These are phyloP conservation scores for Tetrastigma voinierianum DNA, from an alignment of 164 flowering plant genomes.

Conservation along the genomic window DNA sequence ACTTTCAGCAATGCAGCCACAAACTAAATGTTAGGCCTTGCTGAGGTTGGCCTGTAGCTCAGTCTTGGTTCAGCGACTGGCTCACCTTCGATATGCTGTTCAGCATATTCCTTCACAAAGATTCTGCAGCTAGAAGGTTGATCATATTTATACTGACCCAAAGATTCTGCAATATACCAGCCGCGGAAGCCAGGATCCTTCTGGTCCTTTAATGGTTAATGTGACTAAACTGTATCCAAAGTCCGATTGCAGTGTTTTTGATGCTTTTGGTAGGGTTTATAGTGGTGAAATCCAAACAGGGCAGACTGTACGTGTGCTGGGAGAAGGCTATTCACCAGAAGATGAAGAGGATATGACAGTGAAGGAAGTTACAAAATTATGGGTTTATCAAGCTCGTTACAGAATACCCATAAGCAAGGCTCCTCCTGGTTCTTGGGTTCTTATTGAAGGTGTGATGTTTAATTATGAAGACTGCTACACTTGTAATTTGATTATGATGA, in stretches of 20 bases:
- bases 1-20: slow-evolving; percentile 88
- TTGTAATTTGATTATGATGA: slow-evolving; percentile 83
- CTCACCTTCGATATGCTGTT: slow-evolving; percentile 95
- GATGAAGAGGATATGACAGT: slow-evolving; percentile 98
- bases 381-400: slow-evolving; percentile 97
- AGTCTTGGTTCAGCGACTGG: slow-evolving; percentile 95
- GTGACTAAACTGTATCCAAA: slow-evolving; percentile 95
- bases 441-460: slow-evolving; percentile 99
- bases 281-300: slow-evolving; percentile 92
- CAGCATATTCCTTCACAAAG: slow-evolving; percentile 93
- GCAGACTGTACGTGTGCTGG: slow-evolving; percentile 84
- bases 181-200: slow-evolving; percentile 84
- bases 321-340: slow-evolving; percentile 99
- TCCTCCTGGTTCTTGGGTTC: slow-evolving; percentile 99
- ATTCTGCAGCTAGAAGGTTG: slow-evolving; percentile 77
- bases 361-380: slow-evolving; percentile 91
- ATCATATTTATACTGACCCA: slow-evolving; percentile 85
- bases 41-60: slow-evolving; percentile 94
- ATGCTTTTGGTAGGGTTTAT: slow-evolving; percentile 97
- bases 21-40: slow-evolving; percentile 87
- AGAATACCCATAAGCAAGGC: slow-evolving; percentile 91
- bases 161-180: slow-evolving; percentile 56
- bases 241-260: slow-evolving; percentile 96
- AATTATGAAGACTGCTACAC: slow-evolving; percentile 96
- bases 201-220: slow-evolving; percentile 95